These are phyloP conservation scores for Rhodotorula kratochvilovae DNA, from an alignment of 768 basidiomycete genomes.

Conservation along the genomic window DNA sequence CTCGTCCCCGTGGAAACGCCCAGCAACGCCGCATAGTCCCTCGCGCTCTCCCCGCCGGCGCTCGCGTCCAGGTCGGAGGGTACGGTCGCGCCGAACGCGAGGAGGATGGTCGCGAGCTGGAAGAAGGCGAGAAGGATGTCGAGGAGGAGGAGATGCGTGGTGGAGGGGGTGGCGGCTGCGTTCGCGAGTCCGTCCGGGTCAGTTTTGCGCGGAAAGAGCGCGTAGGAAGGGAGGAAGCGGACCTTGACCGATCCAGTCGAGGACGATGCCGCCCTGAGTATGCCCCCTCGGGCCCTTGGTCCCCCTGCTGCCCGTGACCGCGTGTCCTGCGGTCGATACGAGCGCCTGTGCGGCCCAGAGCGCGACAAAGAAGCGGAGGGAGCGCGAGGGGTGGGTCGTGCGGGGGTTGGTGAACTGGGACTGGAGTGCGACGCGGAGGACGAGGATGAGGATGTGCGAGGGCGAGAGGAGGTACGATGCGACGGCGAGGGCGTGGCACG, in stretches of 20 bases:
- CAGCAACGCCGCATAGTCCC: constrained; percentile 14
- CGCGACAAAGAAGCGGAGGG: constrained; percentile 2
- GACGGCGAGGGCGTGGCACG: constrained; percentile 10
- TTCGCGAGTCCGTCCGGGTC: not conserved
- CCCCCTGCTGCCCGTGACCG: constrained; percentile 1
- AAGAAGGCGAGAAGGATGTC: constrained; percentile 5
- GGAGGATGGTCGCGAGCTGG: constrained; percentile 6
- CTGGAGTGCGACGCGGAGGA: constrained; percentile 9
- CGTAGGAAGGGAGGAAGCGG: not conserved
- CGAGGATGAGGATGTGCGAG: not conserved
- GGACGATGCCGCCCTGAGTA: constrained; percentile 6
- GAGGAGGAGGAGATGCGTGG: not conserved
- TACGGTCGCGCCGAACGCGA: constrained; percentile 15
- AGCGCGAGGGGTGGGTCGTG: constrained; percentile 6
- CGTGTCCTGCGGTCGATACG: not conserved
- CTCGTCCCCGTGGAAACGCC: not conserved
- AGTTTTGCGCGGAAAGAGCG: not conserved
- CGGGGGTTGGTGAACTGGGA: constrained; percentile 23
- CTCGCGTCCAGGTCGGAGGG: constrained; percentile 22
- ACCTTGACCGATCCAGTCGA: constrained; percentile 28
- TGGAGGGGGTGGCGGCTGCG: constrained; percentile 8
- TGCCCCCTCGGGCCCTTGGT: constrained; percentile 15
- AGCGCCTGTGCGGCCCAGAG: not conserved
- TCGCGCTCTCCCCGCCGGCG: not conserved
- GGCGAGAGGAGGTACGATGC: constrained; percentile 17